Conservation (phyloP, 768 basidiomycete genomes). For the Calocybe cyanea region DNA sequence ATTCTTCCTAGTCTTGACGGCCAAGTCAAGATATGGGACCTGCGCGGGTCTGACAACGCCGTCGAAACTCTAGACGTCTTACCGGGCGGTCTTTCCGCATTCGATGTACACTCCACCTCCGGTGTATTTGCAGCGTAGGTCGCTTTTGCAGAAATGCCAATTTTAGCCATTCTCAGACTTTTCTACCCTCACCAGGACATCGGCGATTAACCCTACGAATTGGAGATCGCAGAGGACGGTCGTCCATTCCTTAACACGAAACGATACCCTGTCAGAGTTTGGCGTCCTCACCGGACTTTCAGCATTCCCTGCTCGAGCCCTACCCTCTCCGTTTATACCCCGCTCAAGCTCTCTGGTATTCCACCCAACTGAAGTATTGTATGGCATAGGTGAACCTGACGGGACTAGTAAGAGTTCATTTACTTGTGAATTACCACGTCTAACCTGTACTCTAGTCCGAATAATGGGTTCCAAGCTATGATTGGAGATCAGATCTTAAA, state of each 20-base stretch:
- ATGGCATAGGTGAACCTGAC: constrained; percentile 69
- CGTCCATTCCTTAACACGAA: constrained; percentile 52
- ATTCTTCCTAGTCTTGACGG: constrained; percentile 67
- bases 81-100: constrained; percentile 70
- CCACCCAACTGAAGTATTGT: constrained; percentile 87
- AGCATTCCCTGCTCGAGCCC: constrained; percentile 48
- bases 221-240: constrained; percentile 66
- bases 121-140: constrained; percentile 85
- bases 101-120: constrained; percentile 83
- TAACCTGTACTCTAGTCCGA: constrained; percentile 35
- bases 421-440: not conserved
- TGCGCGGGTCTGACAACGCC: constrained; percentile 60
- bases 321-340: constrained; percentile 58
- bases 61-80: constrained; percentile 62
- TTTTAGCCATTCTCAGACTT: constrained; percentile 5
- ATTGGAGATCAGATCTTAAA: too few species aligned
- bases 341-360: constrained; percentile 65
- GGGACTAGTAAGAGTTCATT: constrained; percentile 44
- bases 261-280: constrained; percentile 38
- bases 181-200: constrained; percentile 49
- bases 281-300: constrained; percentile 52
- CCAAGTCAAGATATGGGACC: constrained; percentile 88
- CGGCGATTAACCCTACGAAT: constrained; percentile 52
- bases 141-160: not conserved
- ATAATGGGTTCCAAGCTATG: constrained; percentile 55